Evolutionary conservation across 441 rosid species (phyloP).

Genomic region (Jatropha podagrica): DNA sequence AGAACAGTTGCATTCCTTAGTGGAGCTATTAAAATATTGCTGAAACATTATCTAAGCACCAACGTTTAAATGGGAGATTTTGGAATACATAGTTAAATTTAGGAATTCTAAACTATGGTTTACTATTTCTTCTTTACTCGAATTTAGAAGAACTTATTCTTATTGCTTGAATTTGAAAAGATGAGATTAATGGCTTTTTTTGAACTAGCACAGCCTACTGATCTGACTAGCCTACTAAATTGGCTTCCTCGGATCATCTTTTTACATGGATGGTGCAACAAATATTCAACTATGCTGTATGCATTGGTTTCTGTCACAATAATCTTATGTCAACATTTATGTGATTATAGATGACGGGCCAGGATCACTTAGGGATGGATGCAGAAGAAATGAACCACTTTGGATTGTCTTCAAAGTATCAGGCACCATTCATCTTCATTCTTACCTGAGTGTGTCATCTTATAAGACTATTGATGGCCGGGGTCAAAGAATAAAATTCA

Average conservation of each 20-base stretch:
- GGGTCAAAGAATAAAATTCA: conserved; percentile 75
- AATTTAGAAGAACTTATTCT: too few relatives aligned
- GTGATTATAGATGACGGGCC: conserved; percentile 73
- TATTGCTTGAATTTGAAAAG: not conserved
- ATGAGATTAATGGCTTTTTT: not conserved
- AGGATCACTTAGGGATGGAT: conserved; percentile 81
- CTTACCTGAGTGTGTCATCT: conserved; percentile 69
- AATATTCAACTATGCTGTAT: not conserved
- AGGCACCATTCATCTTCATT: conserved; percentile 63
- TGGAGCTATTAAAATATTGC: not conserved
- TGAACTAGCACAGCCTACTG: not conserved
- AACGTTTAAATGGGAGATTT: too few relatives aligned
- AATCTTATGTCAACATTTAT: not conserved
- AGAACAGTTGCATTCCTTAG: not conserved
- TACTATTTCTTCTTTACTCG: too few relatives aligned
- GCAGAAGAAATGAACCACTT: conserved; percentile 67
- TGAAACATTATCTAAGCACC: too few relatives aligned
- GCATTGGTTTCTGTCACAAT: not conserved
- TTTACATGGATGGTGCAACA: conserved; percentile 11
- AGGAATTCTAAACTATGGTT: too few relatives aligned
- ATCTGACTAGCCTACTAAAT: not conserved
- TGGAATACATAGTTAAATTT: too few relatives aligned
- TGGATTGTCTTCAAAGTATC: conserved; percentile 88
- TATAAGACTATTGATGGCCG: conserved; percentile 93
- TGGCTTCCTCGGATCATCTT: conserved; percentile 1